These are phyloP conservation scores for Allium sativum DNA, from an alignment of 106 monocot genomes.

Conservation along the genomic window DNA sequence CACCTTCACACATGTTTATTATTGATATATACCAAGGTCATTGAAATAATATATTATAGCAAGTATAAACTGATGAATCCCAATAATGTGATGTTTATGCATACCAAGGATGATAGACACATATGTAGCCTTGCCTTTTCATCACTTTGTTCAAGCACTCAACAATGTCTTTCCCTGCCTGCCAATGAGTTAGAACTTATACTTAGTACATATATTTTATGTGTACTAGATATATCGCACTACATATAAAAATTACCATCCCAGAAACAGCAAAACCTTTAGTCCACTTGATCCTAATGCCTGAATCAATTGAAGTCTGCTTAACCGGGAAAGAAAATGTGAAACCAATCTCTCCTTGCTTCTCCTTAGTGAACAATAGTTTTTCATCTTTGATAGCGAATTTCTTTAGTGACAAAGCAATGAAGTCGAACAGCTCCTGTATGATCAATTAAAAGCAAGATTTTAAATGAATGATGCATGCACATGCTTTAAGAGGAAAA, in stretches of 20 bases:
- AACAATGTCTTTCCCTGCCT: slow-evolving; percentile 65
- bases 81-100: slow-evolving; percentile 3
- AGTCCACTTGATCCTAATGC: slow-evolving; percentile 69
- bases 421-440: slow-evolving; percentile 65
- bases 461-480: background rate
- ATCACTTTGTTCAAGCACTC: slow-evolving; percentile 53
- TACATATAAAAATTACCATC: slow-evolving; percentile 20
- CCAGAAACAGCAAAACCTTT: slow-evolving; percentile 55
- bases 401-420: slow-evolving; percentile 32
- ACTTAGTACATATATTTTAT: too few species aligned
- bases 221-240: too few species aligned
- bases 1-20: slow-evolving; percentile 21
- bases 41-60: too few species aligned
- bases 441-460: background rate
- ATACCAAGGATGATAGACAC: slow-evolving; percentile 51
- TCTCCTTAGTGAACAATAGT: slow-evolving; percentile 19
- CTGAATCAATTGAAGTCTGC: slow-evolving; percentile 58
- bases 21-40: too few species aligned
- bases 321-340: slow-evolving; percentile 70
- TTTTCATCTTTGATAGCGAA: slow-evolving; percentile 30
- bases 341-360: slow-evolving; percentile 49
- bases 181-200: slow-evolving; percentile 1
- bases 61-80: background rate
- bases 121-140: slow-evolving; percentile 48
- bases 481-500: too few species aligned